A percentile compares a stretch with the other conserved stretches of the same genome.
Evolutionary conservation across 805 yeast genomes (phyloP).

Genomic region (Spathaspora passalidarum): DNA sequence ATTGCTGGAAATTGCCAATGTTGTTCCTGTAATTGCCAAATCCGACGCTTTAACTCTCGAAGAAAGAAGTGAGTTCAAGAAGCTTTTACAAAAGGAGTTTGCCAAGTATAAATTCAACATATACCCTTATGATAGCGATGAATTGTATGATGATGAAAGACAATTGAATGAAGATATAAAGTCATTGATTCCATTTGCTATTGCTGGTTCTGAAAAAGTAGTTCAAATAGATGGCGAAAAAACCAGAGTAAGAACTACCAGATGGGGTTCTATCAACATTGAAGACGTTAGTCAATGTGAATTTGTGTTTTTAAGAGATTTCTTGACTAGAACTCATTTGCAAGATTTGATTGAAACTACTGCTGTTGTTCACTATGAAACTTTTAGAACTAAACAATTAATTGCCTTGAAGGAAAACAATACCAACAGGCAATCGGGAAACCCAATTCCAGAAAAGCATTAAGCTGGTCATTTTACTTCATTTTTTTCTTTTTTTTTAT

Average conservation of each 20-base stretch:
- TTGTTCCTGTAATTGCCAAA: conserved; percentile 93
- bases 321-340: conserved; percentile 90
- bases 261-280: conserved; percentile 91
- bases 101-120: conserved; percentile 66
- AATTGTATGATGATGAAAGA: conserved; percentile 65
- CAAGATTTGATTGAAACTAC: conserved; percentile 96
- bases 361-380: conserved; percentile 81
- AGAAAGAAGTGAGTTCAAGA: conserved; percentile 80
- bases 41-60: conserved; percentile 83
- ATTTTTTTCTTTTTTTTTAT: neutral
- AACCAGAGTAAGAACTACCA: conserved; percentile 86
- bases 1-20: conserved; percentile 86
- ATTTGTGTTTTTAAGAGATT: conserved; percentile 89
- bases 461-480: neutral
- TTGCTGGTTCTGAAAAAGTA: conserved; percentile 84
- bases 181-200: conserved; percentile 84
- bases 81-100: conserved; percentile 73
- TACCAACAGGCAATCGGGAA: conserved; percentile 30
- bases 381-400: conserved; percentile 90
- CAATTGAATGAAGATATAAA: conserved; percentile 74
- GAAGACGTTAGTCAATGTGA: conserved; percentile 96
- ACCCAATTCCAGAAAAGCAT: neutral
- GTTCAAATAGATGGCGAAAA: conserved; percentile 72
- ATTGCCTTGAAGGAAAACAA: conserved; percentile 87
- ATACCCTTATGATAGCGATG: conserved; percentile 79